Evolutionary conservation across 1,139 yeast species (phyloP), one percentile per base, ranked within the genome.

Genomic region (Blastobotrys buckinghamii): DNA sequence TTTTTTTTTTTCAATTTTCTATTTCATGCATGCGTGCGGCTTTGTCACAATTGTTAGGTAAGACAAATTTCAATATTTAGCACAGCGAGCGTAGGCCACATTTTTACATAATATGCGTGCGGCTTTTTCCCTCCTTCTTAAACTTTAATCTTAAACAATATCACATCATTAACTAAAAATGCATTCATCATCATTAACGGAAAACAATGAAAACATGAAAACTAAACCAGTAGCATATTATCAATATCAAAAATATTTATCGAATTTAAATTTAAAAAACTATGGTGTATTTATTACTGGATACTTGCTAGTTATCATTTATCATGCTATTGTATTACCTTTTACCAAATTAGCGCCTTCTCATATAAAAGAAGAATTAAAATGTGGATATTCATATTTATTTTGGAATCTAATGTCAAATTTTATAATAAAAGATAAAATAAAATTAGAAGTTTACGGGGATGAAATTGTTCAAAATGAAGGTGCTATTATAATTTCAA

Each of bases 401-500:
- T 44, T 44, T 29, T 44, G 47, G 47, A 22, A 13, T n/a, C 16
- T 32, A 8, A 29, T 44, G 16, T 10, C 30, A 2, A n/a, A 13
- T 2, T 22, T 44, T 2, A 16, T 32, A 2, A 17, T 44, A 24
- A 33, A 22, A 29, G 35, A 40, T 12, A 19, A 17, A 15, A 27
- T 41, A n/a, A 24, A 41, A 15, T 27, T 46, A 2, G 36, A 50
- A 17, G 41, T 50, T 6, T 43, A 37, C 13, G 63, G 63, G 0
- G 55, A 55, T 27, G 44, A 30, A 4, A 33, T 46, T 12, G 19
- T 30, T 6, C 17, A 12, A 7, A 42, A 38, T 17, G 42, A 46
- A 19, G 37, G 48, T 15, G 51, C 51, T 10, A 13, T 48, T 20
- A 37, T 48, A 6, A 6, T 48, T 30, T 30, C 77, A 49, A 82